Percentiles rank a stretch among this genome's conserved stretches.
Evolutionary conservation across 345 rosid genomes (phyloP).

Genomic region (Capsella bursapastoris): DNA sequence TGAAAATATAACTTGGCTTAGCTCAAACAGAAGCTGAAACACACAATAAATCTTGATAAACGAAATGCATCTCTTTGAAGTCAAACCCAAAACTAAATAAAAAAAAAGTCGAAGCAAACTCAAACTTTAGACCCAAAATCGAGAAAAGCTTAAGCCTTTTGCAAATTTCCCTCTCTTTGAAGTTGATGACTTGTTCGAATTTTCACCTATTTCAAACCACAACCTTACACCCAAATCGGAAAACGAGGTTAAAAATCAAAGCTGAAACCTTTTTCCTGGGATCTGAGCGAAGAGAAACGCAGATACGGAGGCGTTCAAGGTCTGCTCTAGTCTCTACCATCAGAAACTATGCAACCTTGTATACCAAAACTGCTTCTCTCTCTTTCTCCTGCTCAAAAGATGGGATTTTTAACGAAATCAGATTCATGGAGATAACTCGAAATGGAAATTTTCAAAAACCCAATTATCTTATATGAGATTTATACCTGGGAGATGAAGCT

Average conservation of each 20-base stretch:
- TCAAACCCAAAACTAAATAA: not conserved
- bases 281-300: constrained; percentile 33
- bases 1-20: too few relatives aligned
- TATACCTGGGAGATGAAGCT: too few relatives aligned
- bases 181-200: not conserved
- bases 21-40: too few relatives aligned
- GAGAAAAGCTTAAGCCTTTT: constrained; percentile 24
- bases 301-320: constrained; percentile 43
- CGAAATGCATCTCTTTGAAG: not conserved
- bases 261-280: constrained; percentile 40
- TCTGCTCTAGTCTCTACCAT: not conserved
- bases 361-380: too few relatives aligned
- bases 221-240: constrained; percentile 12
- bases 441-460: too few relatives aligned
- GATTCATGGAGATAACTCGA: too few relatives aligned
- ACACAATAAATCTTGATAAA: too few relatives aligned
- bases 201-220: constrained; percentile 27
- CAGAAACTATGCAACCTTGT: too few relatives aligned
- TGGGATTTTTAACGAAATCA: too few relatives aligned
- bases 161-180: constrained; percentile 5
- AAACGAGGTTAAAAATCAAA: not conserved
- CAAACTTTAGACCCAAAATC: constrained; percentile 16
- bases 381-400: too few relatives aligned
- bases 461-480: too few relatives aligned
- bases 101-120: not conserved